Conservation (phyloP, 2,329 filamentous ascomycete species). For the Dryadomyces sulphureus region DNA sequence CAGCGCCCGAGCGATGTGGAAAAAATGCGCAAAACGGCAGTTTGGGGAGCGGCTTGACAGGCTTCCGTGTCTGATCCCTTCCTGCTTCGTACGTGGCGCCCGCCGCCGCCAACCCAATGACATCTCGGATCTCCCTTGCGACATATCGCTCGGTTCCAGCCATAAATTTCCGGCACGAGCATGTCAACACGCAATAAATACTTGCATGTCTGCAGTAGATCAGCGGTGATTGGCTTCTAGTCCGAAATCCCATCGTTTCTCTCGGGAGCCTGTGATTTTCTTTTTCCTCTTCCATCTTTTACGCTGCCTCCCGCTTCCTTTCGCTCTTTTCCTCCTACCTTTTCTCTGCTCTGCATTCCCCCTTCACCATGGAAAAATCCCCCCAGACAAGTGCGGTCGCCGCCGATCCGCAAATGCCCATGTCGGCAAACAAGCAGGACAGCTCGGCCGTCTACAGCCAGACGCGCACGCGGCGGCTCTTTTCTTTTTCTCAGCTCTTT, state of each 20-base stretch:
- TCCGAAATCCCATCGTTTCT: not conserved
- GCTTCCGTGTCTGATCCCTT: too few relatives aligned
- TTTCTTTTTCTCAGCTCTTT: conserved; percentile 8
- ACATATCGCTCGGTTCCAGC: too few relatives aligned
- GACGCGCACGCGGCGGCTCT: conserved; percentile 7
- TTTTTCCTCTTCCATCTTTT: not conserved
- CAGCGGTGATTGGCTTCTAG: too few relatives aligned
- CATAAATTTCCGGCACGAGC: not conserved
- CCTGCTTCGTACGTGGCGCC: too few relatives aligned
- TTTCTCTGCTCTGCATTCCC: not conserved
- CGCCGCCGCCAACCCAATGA: too few relatives aligned
- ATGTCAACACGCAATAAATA: not conserved
- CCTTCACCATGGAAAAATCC: not conserved
- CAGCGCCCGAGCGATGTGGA: not conserved
- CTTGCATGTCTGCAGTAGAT: too few relatives aligned
- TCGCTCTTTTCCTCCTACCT: too few relatives aligned
- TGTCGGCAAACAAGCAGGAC: not conserved
- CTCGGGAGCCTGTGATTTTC: not conserved
- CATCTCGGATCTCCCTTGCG: too few relatives aligned
- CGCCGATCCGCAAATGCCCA: not conserved
- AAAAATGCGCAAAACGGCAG: not conserved
- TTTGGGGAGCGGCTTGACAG: not conserved
- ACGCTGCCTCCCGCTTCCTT: too few relatives aligned
- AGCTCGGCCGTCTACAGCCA: conserved; percentile 4
- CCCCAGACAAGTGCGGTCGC: not conserved